Evolutionary conservation across 306 rosid genomes (phyloP), one percentile per base, ranked within the genome.

Genomic region (Neltuma alba): DNA sequence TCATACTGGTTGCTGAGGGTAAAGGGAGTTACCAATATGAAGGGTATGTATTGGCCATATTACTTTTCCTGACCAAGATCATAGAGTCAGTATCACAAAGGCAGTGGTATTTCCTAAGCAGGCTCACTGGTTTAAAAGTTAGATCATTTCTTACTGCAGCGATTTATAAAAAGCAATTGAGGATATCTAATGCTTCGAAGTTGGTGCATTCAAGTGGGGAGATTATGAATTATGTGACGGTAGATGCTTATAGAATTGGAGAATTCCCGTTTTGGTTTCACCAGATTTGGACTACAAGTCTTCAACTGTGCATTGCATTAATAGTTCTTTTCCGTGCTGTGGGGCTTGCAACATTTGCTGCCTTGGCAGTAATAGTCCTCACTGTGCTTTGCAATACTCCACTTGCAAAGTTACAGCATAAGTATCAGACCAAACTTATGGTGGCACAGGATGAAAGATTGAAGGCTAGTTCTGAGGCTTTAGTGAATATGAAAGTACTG

Each of bases 221-320:
- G n/a, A n/a, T n/a, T n/a, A n/a, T n/a, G n/a, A n/a, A n/a, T n/a
- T n/a, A n/a, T n/a, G n/a, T n/a, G n/a, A n/a, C n/a, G n/a, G n/a
- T n/a, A n/a, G n/a, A n/a, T n/a, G n/a, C n/a, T n/a, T n/a, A n/a
- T n/a, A n/a, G n/a, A n/a, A n/a, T n/a, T n/a, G n/a, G n/a, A n/a
- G n/a, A n/a, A n/a, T n/a, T n/a, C n/a, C n/a, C n/a, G n/a, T n/a
- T n/a, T 75, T 91, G 96, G 96, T 92, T 90, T 86, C 98, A 94
- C 81, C 94, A 88, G 55, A 89, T 91, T n/a, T 94, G 98, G 97
- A 90, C 98, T n/a, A 94, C 98, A 20, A 81, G 89, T 44, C 70
- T 94, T 20, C 98, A 92, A 76, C 88, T 94, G 18, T 85, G 89
- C 63, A 83, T 94, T 65, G 89, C 93, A 2, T 81, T 92, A 34